A percentile compares a stretch with the other conserved stretches of the same genome.
Evolutionary conservation across 495 filamentous ascomycete genomes (phyloP).

Genomic region (Neurospora hispaniola): DNA sequence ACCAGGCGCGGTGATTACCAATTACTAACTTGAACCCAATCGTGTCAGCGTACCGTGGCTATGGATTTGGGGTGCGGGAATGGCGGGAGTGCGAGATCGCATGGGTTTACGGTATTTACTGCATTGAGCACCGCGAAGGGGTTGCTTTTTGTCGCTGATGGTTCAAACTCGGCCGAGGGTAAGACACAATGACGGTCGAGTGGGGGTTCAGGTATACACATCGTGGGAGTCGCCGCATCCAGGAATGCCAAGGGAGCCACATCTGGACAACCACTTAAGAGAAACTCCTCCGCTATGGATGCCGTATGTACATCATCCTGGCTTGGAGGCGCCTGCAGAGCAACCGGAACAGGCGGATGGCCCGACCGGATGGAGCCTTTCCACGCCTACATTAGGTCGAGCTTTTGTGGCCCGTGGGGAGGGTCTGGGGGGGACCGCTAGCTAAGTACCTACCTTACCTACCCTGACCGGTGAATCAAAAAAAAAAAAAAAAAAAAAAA

Average conservation of each 20-base stretch:
- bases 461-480: neutral
- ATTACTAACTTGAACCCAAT: neutral
- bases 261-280: neutral
- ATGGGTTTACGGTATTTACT: neutral
- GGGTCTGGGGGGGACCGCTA: conserved; percentile 1
- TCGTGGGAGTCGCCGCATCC: neutral
- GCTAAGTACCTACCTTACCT: neutral
- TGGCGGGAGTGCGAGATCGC: neutral
- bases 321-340: conserved; percentile 9
- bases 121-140: neutral
- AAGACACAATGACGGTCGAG: neutral
- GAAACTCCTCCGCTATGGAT: neutral
- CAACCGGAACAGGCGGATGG: conserved; percentile 18
- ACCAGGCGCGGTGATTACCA: neutral
- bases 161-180: neutral
- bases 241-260: neutral
- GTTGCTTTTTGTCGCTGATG: neutral
- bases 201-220: neutral
- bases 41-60: neutral
- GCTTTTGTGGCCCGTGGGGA: neutral
- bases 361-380: conserved; percentile 10
- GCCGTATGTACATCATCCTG: neutral
- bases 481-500: no score
- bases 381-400: conserved; percentile 1
- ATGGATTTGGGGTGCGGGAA: neutral